phyloP scores from a whole-genome alignment of 2,329 filamentous ascomycete species.

The Orbilia blumenaviensis region DNA sequence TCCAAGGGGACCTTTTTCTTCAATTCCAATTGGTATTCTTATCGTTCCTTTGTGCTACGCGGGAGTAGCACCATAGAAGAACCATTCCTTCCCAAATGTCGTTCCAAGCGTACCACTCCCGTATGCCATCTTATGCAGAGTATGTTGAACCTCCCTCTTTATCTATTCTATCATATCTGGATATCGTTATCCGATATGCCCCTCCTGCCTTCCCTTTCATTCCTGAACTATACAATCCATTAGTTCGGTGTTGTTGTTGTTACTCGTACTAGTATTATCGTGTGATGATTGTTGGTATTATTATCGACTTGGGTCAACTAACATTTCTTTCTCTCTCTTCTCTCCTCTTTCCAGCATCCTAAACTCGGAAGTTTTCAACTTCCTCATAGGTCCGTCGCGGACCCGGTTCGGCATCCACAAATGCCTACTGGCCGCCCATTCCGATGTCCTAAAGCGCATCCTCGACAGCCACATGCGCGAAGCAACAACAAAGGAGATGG shows the following conservation, averaged over 20 bases:
- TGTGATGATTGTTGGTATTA: neutral
- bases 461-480: slow-evolving; percentile 64
- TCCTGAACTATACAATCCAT: too few relatives aligned
- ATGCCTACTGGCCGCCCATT: slow-evolving; percentile 63
- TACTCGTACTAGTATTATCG: neutral
- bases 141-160: slow-evolving; percentile 11
- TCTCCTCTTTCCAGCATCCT: slow-evolving; percentile 60
- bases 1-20: neutral
- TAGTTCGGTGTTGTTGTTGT: neutral
- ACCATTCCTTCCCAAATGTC: slow-evolving; percentile 32
- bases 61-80: slow-evolving; percentile 30
- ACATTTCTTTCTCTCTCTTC: neutral
- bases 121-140: slow-evolving; percentile 47
- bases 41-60: slow-evolving; percentile 25
- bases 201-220: too few relatives aligned
- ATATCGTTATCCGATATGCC: too few relatives aligned
- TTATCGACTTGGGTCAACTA: neutral
- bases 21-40: slow-evolving; percentile 4
- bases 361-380: slow-evolving; percentile 63
- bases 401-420: slow-evolving; percentile 64
- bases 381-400: slow-evolving; percentile 63
- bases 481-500: slow-evolving; percentile 62
- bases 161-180: too few relatives aligned
- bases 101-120: slow-evolving; percentile 42
- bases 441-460: slow-evolving; percentile 62